A percentile compares a stretch with the other conserved stretches of the same genome.
phyloP scores from a whole-genome alignment of 306 rosid species.

The Prunus persica region Prunus_persica_NCBIv2 NC_034016.1:20983001-20983500 shows the following conservation, averaged over 20 bases:
- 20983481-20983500: constrained; percentile 86
- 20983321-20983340: constrained; percentile 89
- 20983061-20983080: constrained; percentile 79
- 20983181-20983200: constrained; percentile 78
- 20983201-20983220: constrained; percentile 93
- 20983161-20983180: constrained; percentile 55
- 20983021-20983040: constrained; percentile 92
- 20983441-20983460: constrained; percentile 71
- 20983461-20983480: constrained; percentile 84
- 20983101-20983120: constrained; percentile 79
- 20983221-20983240: constrained; percentile 69
- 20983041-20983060: constrained; percentile 76
- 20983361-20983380: constrained; percentile 84
- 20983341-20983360: constrained; percentile 64
- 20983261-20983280: constrained; percentile 61
- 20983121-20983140: constrained; percentile 92
- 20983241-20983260: constrained; percentile 82
- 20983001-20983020: constrained; percentile 89
- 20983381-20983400: constrained; percentile 75
- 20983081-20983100: constrained; percentile 91
- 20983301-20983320: constrained; percentile 75
- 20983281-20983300: constrained; percentile 44
- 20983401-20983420: constrained; percentile 80
- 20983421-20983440: constrained; percentile 72
- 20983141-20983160: constrained; percentile 79